Evolutionary conservation across 164 flowering plant genomes (phyloP), one percentile per base, ranked within the genome.

Genomic region (Umbilicus rupestris): DNA sequence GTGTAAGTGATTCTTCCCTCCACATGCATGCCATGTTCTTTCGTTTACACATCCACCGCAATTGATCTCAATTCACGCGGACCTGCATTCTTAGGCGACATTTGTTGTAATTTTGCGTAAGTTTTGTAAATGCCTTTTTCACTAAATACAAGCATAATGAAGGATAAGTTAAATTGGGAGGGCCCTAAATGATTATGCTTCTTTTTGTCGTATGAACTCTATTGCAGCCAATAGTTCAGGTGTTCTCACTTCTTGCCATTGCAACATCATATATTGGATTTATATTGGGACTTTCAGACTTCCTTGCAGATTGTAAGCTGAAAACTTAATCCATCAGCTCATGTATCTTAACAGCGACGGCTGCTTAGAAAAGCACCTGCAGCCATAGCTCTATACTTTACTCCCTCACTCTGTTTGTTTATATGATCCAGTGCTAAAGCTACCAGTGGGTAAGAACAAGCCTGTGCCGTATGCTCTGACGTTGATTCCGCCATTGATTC

Each of bases 241-340:
- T 72, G 20, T 93, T 93, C 78, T 93, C 98, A 41, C 76, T 90
- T 68, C 84, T 93, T 67, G 97, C 98, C 57, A 88, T 93, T 69
- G 93, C 87, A 49, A 90, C 97, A 31, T 93, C 98, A 16, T 93
- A 86, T 66, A 90, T 93, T 68, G 98, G 98, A 65, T 93, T 93
- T 73, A 84, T 90, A 65, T 73, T 93, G 76, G 98, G 98, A 70
- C 92, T 93, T n/a, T 37, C 92, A 0, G 98, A 93, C 79, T 90
- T 93, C 79, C 81, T 93, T 47, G 83, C 94, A 16, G 98, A 93
- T 78, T 82, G 98, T 93, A 76, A 88, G 96, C 83, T 29, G 39
- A 37, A 39, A 37, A 63, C 30, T n/a, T 35, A 8, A 44, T 22
- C 24, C 35, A 26, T 39, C 30, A 1, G 35, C 10, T 24, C 50